These are phyloP conservation scores for Ophiocordyceps australis DNA, from an alignment of 2,329 filamentous ascomycete species.

Conservation along the genomic window DNA sequence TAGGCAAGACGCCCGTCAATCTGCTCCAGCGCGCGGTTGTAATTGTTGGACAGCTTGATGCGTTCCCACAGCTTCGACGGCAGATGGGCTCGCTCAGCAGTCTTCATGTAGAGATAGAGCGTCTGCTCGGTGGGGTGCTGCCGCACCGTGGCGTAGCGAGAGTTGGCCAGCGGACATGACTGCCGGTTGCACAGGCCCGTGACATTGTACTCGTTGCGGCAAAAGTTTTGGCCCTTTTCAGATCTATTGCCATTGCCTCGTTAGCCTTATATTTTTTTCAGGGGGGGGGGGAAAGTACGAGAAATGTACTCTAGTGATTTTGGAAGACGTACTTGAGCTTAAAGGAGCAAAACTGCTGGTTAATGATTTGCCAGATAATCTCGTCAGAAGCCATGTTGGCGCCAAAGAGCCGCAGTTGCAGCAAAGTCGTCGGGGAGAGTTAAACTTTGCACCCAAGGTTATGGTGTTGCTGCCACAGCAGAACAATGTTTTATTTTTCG, in stretches of 20 bases:
- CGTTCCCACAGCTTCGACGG: constrained; percentile 90
- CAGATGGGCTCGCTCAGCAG: constrained; percentile 71
- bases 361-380: constrained; percentile 94
- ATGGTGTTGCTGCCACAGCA: too few relatives aligned
- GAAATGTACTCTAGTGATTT: too few relatives aligned
- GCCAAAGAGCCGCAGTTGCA: too few relatives aligned
- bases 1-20: constrained; percentile 77
- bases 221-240: constrained; percentile 80
- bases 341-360: constrained; percentile 88
- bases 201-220: constrained; percentile 85
- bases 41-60: constrained; percentile 79
- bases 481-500: constrained; percentile 8
- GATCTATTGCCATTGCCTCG: constrained; percentile 28
- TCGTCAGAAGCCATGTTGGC: constrained; percentile 74
- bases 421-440: too few relatives aligned
- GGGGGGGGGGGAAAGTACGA: not conserved
- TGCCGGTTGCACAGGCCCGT: constrained; percentile 72
- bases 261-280: constrained; percentile 9
- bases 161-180: constrained; percentile 81
- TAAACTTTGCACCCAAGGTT: too few relatives aligned
- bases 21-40: constrained; percentile 72
- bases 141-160: constrained; percentile 80
- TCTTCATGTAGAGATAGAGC: constrained; percentile 95
- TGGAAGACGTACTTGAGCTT: constrained; percentile 57
- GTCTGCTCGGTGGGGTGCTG: constrained; percentile 63